Conservation (phyloP, 2,329 filamentous ascomycete species). For the Juglanconis sp. region DNA sequence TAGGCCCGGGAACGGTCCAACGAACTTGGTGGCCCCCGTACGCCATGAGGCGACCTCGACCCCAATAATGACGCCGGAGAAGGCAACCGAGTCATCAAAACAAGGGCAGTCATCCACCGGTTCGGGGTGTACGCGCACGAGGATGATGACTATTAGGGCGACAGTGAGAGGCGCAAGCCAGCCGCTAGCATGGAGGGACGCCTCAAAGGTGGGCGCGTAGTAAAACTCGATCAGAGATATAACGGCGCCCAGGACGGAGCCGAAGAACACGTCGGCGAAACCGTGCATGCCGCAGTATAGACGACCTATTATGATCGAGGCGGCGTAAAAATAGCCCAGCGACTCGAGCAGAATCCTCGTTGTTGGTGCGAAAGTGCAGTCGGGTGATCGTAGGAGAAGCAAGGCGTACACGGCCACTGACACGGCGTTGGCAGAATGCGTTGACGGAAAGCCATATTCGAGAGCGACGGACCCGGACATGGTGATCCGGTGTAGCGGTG, state of each 20-base stretch:
- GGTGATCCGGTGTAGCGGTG: slow-evolving; percentile 88
- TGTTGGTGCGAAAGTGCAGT: slow-evolving; percentile 58
- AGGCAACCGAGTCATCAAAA: slow-evolving; percentile 93
- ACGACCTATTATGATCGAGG: slow-evolving; percentile 85
- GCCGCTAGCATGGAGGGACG: slow-evolving; percentile 64
- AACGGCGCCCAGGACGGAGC: slow-evolving; percentile 70
- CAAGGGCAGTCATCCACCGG: slow-evolving; percentile 96
- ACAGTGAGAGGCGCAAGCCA: slow-evolving; percentile 64
- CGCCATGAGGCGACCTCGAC: slow-evolving; percentile 82
- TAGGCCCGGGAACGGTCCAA: slow-evolving; percentile 44
- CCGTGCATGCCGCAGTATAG: slow-evolving; percentile 99
- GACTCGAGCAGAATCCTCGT: slow-evolving; percentile 62
- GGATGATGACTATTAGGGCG: slow-evolving; percentile 63
- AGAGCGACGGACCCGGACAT: slow-evolving; percentile 95
- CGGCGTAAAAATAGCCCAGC: slow-evolving; percentile 77
- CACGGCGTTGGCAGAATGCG: slow-evolving; percentile 94
- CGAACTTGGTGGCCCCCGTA: slow-evolving; percentile 56
- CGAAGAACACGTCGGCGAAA: slow-evolving; percentile 84
- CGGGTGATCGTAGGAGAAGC: slow-evolving; percentile 63
- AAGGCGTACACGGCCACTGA: slow-evolving; percentile 87
- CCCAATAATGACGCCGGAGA: slow-evolving; percentile 86
- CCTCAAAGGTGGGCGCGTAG: slow-evolving; percentile 61
- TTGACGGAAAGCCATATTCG: slow-evolving; percentile 96
- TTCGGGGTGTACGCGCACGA: slow-evolving; percentile 89
- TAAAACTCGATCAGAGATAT: slow-evolving; percentile 60